Percentiles rank a stretch among this genome's conserved stretches.
Conservation (phyloP, 306 rosid species). For the Urtica urens region DNA sequence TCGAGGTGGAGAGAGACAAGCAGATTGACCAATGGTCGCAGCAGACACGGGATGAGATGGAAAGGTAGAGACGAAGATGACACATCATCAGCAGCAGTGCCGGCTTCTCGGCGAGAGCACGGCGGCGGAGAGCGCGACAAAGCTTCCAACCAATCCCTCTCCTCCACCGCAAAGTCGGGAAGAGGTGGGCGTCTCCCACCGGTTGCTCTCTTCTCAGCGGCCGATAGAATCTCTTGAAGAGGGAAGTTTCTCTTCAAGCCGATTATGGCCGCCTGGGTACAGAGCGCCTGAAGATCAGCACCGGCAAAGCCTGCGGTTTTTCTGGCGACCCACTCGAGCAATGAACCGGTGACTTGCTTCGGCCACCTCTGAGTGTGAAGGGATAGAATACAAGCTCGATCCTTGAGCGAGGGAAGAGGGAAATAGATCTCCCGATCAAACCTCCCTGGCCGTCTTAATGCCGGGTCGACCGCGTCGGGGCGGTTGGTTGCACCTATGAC, state of each 20-base stretch:
- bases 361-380: conserved; percentile 98
- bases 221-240: conserved; percentile 61
- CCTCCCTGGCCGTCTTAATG: conserved; percentile 91
- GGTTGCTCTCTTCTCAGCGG: conserved; percentile 45
- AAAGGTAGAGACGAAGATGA: conserved; percentile 72
- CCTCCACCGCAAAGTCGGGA: conserved; percentile 85
- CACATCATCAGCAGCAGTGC: conserved; percentile 84
- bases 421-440: conserved; percentile 93
- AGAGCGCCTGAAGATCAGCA: conserved; percentile 97
- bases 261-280: conserved; percentile 88
- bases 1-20: conserved; percentile 72
- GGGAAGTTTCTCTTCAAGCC: conserved; percentile 94
- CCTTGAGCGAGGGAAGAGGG: conserved; percentile 81
- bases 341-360: conserved; percentile 59
- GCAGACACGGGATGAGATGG: conserved; percentile 69
- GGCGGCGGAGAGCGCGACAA: conserved; percentile 61
- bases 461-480: conserved; percentile 96
- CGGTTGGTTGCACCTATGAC: conserved; percentile 98
- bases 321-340: conserved; percentile 75
- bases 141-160: conserved; percentile 97
- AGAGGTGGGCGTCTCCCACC: conserved; percentile 46
- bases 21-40: conserved; percentile 62
- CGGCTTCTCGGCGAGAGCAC: conserved; percentile 89
- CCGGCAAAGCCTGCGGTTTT: conserved; percentile 93
- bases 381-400: conserved; percentile 90